Conservation (phyloP, 176 grass and related monocot genomes). For the Coix lacrymajobi region DNA sequence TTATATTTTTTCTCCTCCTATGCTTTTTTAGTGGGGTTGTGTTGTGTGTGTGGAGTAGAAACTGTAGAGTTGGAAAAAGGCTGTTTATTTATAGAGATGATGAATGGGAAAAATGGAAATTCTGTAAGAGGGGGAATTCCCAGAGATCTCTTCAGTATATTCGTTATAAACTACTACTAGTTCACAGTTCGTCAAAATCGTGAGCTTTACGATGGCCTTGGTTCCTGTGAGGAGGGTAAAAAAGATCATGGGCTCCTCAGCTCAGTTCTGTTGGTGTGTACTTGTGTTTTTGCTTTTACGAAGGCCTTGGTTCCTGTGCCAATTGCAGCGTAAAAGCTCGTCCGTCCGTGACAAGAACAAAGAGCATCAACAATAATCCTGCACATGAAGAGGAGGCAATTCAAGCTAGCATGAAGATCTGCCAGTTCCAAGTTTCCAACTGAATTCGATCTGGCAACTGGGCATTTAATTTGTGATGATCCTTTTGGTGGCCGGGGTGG, state of each 20-base stretch:
- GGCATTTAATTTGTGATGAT: neutral
- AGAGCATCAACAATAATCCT: neutral
- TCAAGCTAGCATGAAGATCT: neutral
- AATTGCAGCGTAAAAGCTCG: neutral
- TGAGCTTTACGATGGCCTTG: too few relatives aligned
- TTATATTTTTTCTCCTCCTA: neutral
- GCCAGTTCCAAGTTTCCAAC: neutral
- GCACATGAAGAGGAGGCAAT: neutral
- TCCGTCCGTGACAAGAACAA: neutral
- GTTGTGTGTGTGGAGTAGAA: conserved; percentile 28
- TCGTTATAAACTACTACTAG: neutral
- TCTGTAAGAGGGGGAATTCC: conserved; percentile 33
- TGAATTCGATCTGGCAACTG: neutral
- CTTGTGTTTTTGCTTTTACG: neutral
- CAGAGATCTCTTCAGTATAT: conserved; percentile 24
- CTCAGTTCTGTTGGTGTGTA: neutral
- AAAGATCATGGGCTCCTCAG: neutral
- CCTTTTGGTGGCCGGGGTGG: too few relatives aligned
- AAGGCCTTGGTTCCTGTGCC: neutral
- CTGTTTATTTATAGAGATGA: conserved; percentile 25
- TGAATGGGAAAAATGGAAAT: neutral
- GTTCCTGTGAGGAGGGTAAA: too few relatives aligned
- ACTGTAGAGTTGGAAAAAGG: conserved; percentile 32
- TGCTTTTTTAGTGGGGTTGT: neutral
- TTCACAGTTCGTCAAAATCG: conserved; percentile 1